Evolutionary conservation across 1,284 basidiomycete genomes (phyloP), one percentile per base, ranked within the genome.

Genomic region (Tilletia walkeri): DNA sequence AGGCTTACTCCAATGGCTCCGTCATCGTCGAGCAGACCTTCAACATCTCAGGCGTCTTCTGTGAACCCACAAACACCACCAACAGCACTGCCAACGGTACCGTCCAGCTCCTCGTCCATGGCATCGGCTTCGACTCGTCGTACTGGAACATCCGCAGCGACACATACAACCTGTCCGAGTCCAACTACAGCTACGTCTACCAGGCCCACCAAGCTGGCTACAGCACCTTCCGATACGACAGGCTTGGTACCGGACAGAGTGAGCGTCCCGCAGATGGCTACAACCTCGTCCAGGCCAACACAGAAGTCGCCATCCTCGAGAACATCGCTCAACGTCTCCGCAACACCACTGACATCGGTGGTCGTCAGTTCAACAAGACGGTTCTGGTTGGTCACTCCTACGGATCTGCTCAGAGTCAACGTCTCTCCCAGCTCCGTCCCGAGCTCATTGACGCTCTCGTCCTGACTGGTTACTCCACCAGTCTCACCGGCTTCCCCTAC

Each of bases 81-180:
- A 45, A 45, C 41, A 45, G 9, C 14, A 76, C 75, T 69, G 53
- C 66, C 24, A 38, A 70, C 45, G 53, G 54, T n/a, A 54, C 75
- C 10, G 48, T 78, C 20, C 81, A 81, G 54, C 53, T 83, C 9
- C 72, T 81, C 34, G 78, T 81, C 0, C 81, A 82, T 63, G 81
- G 81, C 66, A 77, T 75, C 30, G 74, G 38, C 34, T 53, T 67
- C 48, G 65, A 49, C 30, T 48, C 18, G 12, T 39, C 10, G 10
- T 72, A 72, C 54, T 72, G 71, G 70, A 71, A 71, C 61, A 69
- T 67, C 59, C 70, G 66, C 20, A 41, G 59, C 68, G 10, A 7
- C 2, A 36, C 12, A 4, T 63, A 36, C 34, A 48, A 61, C 38
- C 53, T 69, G 24, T 3, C 24, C 36, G 70, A 69, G 47, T 47